These are phyloP conservation scores for Blastobotrys capitulatus DNA, from an alignment of 1,139 yeast genomes.

Conservation along the genomic window DNA sequence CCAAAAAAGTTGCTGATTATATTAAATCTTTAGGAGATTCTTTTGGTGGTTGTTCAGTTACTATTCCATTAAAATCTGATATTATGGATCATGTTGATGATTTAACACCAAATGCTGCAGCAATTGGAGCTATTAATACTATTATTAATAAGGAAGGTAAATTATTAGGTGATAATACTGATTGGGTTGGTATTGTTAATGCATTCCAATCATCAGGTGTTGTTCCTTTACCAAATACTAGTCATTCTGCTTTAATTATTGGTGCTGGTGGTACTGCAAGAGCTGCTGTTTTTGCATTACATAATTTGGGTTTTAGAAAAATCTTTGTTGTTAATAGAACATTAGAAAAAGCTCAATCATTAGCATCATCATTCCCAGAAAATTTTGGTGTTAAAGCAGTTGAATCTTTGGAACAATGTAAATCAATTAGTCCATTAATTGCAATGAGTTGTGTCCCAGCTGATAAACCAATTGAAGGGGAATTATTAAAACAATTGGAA, in stretches of 20 bases:
- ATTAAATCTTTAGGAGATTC: constrained; percentile 43
- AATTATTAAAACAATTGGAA: constrained; percentile 41
- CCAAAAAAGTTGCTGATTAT: constrained; percentile 44
- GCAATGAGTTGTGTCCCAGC: constrained; percentile 89
- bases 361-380: constrained; percentile 57
- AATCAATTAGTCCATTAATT: constrained; percentile 43
- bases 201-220: constrained; percentile 57
- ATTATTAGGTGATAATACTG: constrained; percentile 85
- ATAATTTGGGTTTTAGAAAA: constrained; percentile 66
- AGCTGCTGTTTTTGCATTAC: constrained; percentile 88
- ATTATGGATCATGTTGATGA: constrained; percentile 61
- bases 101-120: constrained; percentile 58
- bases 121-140: constrained; percentile 93
- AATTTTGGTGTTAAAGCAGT: constrained; percentile 56
- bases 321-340: constrained; percentile 86
- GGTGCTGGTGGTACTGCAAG: constrained; percentile 99
- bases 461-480: constrained; percentile 62
- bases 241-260: constrained; percentile 48
- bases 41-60: constrained; percentile 88
- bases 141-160: constrained; percentile 47
- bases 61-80: constrained; percentile 83
- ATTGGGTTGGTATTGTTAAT: constrained; percentile 83
- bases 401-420: constrained; percentile 35
- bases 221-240: constrained; percentile 39
- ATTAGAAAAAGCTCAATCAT: constrained; percentile 51